phyloP scores from a whole-genome alignment of 371 early-diverging fungal species.

The Mucor mucedo region DNA sequence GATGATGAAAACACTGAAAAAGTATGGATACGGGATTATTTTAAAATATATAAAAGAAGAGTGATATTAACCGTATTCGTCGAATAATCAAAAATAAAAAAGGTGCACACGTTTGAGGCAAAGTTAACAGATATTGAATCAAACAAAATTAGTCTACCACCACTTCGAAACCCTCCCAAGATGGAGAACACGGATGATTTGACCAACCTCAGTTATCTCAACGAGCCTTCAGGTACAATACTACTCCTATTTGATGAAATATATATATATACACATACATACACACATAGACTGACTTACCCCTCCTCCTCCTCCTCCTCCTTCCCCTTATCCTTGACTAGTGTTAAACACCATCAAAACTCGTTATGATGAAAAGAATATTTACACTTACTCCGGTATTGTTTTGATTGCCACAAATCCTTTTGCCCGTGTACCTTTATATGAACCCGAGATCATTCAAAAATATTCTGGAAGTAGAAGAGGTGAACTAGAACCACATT shows the following conservation, averaged over 20 bases:
- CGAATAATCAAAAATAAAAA: not conserved
- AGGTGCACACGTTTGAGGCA: slow-evolving; percentile 70
- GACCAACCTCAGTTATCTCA: slow-evolving; percentile 88
- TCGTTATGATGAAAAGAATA: slow-evolving; percentile 87
- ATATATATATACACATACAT: not conserved
- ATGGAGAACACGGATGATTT: slow-evolving; percentile 91
- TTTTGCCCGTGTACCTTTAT: slow-evolving; percentile 87
- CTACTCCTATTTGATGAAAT: not conserved
- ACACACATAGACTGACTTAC: not conserved
- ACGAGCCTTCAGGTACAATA: slow-evolving; percentile 83
- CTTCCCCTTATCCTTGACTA: slow-evolving; percentile 15
- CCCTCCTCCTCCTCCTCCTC: slow-evolving; percentile 4
- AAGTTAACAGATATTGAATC: slow-evolving; percentile 71
- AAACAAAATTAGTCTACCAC: slow-evolving; percentile 75
- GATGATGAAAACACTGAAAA: slow-evolving; percentile 65
- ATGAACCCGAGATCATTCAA: slow-evolving; percentile 87
- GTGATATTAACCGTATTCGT: not conserved
- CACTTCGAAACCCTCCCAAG: slow-evolving; percentile 88
- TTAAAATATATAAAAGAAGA: not conserved
- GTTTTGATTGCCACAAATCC: slow-evolving; percentile 99
- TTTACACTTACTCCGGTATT: slow-evolving; percentile 99
- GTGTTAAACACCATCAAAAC: slow-evolving; percentile 90
- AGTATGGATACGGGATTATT: slow-evolving; percentile 21
- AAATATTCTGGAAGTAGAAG: slow-evolving; percentile 92
- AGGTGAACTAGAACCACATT: slow-evolving; percentile 97